Evolutionary conservation across 768 basidiomycete species (phyloP).

Genomic region (Suillus cothurnatus): DNA sequence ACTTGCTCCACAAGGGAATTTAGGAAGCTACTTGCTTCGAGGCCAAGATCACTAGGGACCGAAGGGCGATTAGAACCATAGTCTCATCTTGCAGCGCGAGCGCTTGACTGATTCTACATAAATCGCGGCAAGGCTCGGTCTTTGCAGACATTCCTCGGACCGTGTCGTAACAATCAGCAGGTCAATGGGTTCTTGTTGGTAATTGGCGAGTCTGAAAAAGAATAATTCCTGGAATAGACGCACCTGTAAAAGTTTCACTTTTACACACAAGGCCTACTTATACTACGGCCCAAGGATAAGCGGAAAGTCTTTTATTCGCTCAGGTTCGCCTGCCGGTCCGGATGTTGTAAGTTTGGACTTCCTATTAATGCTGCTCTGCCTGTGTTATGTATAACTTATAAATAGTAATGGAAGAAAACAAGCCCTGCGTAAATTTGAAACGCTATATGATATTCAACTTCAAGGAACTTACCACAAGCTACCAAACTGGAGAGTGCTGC

Average conservation of each 20-base stretch:
- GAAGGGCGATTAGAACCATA: not conserved
- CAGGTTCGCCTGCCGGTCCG: not conserved
- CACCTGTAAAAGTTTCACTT: not conserved
- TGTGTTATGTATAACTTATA: not conserved
- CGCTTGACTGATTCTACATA: not conserved
- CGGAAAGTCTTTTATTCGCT: not conserved
- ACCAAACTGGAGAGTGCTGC: not conserved
- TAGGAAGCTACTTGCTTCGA: not conserved
- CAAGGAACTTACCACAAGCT: not conserved
- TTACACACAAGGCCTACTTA: not conserved
- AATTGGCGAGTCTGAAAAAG: not conserved
- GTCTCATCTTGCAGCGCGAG: not conserved
- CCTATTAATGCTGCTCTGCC: not conserved
- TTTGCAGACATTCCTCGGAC: constrained; percentile 4
- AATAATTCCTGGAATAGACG: not conserved
- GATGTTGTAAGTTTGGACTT: not conserved
- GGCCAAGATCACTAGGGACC: not conserved
- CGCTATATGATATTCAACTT: not conserved
- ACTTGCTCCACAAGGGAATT: not conserved
- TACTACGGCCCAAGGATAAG: not conserved
- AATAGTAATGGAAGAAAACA: not conserved
- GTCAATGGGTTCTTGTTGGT: not conserved
- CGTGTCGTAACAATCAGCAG: constrained; percentile 1
- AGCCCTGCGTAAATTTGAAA: not conserved
- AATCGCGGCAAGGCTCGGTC: not conserved